These are phyloP conservation scores for Fonsecaea multimorphosa DNA, from an alignment of 2,329 filamentous ascomycete species.

Conservation along the genomic window DNA sequence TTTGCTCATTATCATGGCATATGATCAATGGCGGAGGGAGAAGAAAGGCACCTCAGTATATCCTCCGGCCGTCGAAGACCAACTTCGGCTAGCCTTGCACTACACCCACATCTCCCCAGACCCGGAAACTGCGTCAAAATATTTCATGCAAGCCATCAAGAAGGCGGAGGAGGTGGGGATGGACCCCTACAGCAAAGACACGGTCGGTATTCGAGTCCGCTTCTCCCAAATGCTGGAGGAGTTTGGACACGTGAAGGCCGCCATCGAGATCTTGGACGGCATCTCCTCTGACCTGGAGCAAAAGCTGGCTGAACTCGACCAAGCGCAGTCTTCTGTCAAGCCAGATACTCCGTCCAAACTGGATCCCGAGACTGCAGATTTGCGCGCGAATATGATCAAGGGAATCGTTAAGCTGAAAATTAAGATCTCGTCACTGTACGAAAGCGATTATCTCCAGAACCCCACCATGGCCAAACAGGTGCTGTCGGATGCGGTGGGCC, in stretches of 20 bases:
- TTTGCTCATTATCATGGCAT: slow-evolving; percentile 50
- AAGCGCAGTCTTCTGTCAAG: neutral
- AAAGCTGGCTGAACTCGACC: slow-evolving; percentile 54
- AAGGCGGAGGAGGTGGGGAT: slow-evolving; percentile 75
- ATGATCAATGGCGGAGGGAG: slow-evolving; percentile 51
- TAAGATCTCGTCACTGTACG: slow-evolving; percentile 84
- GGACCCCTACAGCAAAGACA: slow-evolving; percentile 89
- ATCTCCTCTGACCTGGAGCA: slow-evolving; percentile 70
- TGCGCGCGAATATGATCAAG: slow-evolving; percentile 33
- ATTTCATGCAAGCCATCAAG: slow-evolving; percentile 79
- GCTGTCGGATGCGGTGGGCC: slow-evolving; percentile 81
- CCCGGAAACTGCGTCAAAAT: slow-evolving; percentile 76
- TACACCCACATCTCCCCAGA: slow-evolving; percentile 80
- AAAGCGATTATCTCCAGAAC: slow-evolving; percentile 75
- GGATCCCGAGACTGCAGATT: slow-evolving; percentile 11
- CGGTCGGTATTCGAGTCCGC: slow-evolving; percentile 86
- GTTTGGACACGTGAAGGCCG: slow-evolving; percentile 70
- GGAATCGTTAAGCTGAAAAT: slow-evolving; percentile 54
- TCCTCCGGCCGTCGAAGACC: slow-evolving; percentile 55
- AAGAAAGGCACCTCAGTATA: slow-evolving; percentile 52
- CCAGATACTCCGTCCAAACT: neutral
- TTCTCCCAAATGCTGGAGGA: slow-evolving; percentile 80
- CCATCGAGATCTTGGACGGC: slow-evolving; percentile 79
- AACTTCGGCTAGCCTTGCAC: slow-evolving; percentile 83
- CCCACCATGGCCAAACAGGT: slow-evolving; percentile 74